Evolutionary conservation across 345 rosid genomes (phyloP).

Genomic region (Dovyalis caffra): DNA sequence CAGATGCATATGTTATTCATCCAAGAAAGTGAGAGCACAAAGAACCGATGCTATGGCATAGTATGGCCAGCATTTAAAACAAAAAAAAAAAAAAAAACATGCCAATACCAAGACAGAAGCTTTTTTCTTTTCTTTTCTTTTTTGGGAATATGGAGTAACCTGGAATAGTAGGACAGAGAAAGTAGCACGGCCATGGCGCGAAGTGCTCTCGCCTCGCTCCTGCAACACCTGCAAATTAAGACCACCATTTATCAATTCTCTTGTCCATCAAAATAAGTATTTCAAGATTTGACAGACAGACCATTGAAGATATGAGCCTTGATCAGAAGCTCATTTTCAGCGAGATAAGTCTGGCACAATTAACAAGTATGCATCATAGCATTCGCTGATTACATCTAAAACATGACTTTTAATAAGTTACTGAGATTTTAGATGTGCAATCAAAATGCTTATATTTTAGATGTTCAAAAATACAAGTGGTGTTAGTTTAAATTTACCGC

Average conservation of each 20-base stretch:
- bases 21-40: slow-evolving; percentile 4
- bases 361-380: neutral
- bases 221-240: slow-evolving; percentile 75
- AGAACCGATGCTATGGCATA: slow-evolving; percentile 14
- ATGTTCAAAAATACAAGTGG: neutral
- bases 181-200: slow-evolving; percentile 99
- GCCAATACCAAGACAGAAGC: neutral
- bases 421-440: neutral
- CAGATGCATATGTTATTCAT: slow-evolving; percentile 3
- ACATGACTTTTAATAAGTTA: neutral
- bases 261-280: slow-evolving; percentile 13
- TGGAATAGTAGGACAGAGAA: slow-evolving; percentile 97
- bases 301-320: neutral
- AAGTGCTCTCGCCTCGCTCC: slow-evolving; percentile 98
- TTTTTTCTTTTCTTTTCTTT: neutral
- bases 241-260: slow-evolving; percentile 14
- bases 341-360: neutral
- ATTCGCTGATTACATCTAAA: neutral
- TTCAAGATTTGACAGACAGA: slow-evolving; percentile 9
- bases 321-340: slow-evolving; percentile 3
- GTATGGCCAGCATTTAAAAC: neutral
- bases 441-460: neutral
- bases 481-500: neutral
- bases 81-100: neutral
- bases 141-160: slow-evolving; percentile 41